Conservation (phyloP, 1,139 yeast species). For the Saccharomyces uvarum region DNA sequence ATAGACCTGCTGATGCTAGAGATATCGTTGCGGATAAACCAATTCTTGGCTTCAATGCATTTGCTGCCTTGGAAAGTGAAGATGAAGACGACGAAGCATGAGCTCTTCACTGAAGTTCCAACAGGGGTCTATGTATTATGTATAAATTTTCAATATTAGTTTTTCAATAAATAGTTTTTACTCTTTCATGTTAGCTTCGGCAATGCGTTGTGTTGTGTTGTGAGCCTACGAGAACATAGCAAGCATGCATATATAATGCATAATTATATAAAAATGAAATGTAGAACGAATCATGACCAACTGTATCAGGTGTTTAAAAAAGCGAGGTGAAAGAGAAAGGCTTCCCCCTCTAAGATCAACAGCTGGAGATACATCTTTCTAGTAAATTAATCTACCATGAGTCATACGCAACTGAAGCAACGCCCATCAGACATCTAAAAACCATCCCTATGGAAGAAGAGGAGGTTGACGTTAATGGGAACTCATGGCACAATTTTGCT, state of each 20-base stretch:
- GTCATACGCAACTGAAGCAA: conserved; percentile 11
- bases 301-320: conserved; percentile 26
- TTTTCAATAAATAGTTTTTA: background rate
- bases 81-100: conserved; percentile 35
- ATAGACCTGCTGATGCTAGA: conserved; percentile 65
- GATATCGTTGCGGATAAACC: conserved; percentile 64
- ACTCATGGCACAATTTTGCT: conserved; percentile 14
- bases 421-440: conserved; percentile 18
- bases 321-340: conserved; percentile 26
- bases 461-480: conserved; percentile 23
- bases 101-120: background rate
- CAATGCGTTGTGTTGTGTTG: background rate
- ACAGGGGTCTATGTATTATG: background rate
- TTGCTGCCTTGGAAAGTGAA: conserved; percentile 66
- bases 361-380: conserved; percentile 35
- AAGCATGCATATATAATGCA: background rate
- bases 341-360: conserved; percentile 26
- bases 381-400: conserved; percentile 30
- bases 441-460: conserved; percentile 8
- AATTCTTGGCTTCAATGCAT: conserved; percentile 62
- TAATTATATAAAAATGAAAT: conserved; percentile 7
- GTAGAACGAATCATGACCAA: conserved; percentile 34
- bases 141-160: background rate
- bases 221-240: conserved; percentile 2
- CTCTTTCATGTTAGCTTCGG: background rate